Conservation (phyloP, 257 asterid genomes). For the Fraxinus anomala region DNA sequence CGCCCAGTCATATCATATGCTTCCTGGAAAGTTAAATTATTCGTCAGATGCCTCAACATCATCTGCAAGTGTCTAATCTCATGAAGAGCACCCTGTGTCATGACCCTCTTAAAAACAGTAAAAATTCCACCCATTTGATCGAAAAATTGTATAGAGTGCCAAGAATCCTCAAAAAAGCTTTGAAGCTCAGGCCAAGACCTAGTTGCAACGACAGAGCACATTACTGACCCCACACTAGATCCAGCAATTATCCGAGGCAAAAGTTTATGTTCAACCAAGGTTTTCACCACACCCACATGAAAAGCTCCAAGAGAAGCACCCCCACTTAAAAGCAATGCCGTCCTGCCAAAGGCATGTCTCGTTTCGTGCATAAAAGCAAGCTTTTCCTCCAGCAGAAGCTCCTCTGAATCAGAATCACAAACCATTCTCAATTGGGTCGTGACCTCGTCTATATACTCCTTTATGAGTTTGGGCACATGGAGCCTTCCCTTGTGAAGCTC, state of each 20-base stretch:
- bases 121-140: slow-evolving; percentile 89
- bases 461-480: slow-evolving; percentile 84
- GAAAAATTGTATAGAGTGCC: slow-evolving; percentile 83
- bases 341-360: slow-evolving; percentile 93
- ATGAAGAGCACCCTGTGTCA: slow-evolving; percentile 85
- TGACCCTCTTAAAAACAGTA: slow-evolving; percentile 73
- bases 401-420: slow-evolving; percentile 84
- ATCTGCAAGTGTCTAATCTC: slow-evolving; percentile 86
- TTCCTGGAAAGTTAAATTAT: slow-evolving; percentile 91
- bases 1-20: slow-evolving; percentile 99
- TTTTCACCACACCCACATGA: slow-evolving; percentile 88
- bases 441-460: slow-evolving; percentile 91
- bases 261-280: slow-evolving; percentile 86
- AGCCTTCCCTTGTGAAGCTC: slow-evolving; percentile 91
- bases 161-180: slow-evolving; percentile 86
- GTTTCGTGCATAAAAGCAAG: slow-evolving; percentile 97
- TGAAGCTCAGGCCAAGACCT: slow-evolving; percentile 98
- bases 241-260: slow-evolving; percentile 94
- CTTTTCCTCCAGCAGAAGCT: slow-evolving; percentile 87
- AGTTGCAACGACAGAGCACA: slow-evolving; percentile 86
- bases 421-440: slow-evolving; percentile 88
- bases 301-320: slow-evolving; percentile 97
- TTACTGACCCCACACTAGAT: slow-evolving; percentile 91
- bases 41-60: slow-evolving; percentile 78
- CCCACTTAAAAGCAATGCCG: slow-evolving; percentile 89